Conservation (phyloP, 2,329 filamentous ascomycete genomes). For the Cyclaneusma minus region DNA sequence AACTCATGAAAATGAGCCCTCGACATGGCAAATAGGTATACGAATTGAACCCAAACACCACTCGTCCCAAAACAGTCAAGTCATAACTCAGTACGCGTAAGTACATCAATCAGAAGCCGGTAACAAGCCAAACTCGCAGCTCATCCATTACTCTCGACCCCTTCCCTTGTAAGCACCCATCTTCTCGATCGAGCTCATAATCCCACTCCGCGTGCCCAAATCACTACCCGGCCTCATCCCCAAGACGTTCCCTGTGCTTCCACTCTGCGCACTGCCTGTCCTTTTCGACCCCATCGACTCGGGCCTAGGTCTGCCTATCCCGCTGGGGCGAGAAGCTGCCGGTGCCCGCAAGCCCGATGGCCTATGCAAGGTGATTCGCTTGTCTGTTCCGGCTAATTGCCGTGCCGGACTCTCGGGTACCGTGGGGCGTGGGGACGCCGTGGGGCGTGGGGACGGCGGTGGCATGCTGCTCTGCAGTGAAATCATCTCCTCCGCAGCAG, state of each 20-base stretch:
- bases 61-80: too few species aligned
- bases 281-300: too few species aligned
- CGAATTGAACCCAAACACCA: too few species aligned
- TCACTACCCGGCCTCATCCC: constrained; percentile 14
- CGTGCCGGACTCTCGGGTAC: constrained; percentile 8
- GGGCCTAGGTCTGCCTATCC: too few species aligned
- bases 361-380: constrained; percentile 36
- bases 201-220: constrained; percentile 42
- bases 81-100: too few species aligned
- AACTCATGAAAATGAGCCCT: too few species aligned
- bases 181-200: constrained; percentile 75
- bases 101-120: too few species aligned
- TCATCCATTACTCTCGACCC: constrained; percentile 1
- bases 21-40: too few species aligned
- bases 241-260: constrained; percentile 1
- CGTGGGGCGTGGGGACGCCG: constrained; percentile 8
- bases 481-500: constrained; percentile 74
- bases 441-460: constrained; percentile 20
- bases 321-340: constrained; percentile 2
- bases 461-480: constrained; percentile 37
- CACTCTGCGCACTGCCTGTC: constrained; percentile 21
- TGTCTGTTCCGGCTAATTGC: constrained; percentile 25
- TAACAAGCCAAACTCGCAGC: too few species aligned
- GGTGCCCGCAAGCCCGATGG: constrained; percentile 47
- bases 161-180: constrained; percentile 50